phyloP scores from a whole-genome alignment of 805 yeast genomes.

The Teunomyces pallodes region DNA sequence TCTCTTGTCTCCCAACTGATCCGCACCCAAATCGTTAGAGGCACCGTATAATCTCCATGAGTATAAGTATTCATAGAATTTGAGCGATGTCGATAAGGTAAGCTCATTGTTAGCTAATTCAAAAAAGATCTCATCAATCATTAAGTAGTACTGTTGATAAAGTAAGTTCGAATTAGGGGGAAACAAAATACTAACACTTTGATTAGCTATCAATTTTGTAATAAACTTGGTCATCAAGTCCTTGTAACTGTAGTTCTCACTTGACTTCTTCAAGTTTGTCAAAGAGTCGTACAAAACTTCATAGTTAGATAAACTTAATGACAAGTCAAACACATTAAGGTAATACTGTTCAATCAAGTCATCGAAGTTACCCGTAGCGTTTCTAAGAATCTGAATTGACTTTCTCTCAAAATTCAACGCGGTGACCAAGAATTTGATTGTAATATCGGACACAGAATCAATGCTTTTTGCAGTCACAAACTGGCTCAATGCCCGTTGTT shows the following conservation, averaged over 20 bases:
- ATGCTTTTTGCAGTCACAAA: slow-evolving; percentile 5
- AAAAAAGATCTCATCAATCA: slow-evolving; percentile 33
- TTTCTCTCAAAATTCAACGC: slow-evolving; percentile 26
- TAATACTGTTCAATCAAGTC: slow-evolving; percentile 12
- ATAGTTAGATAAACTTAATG: slow-evolving; percentile 20
- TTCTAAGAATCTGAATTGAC: slow-evolving; percentile 22
- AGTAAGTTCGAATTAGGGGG: slow-evolving; percentile 15
- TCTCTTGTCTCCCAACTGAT: slow-evolving; percentile 33
- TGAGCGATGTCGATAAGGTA: slow-evolving; percentile 27
- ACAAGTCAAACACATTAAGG: slow-evolving; percentile 23
- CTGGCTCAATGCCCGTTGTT: slow-evolving; percentile 8
- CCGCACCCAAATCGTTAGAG: slow-evolving; percentile 9
- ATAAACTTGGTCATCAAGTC: slow-evolving; percentile 25
- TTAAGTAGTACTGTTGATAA: slow-evolving; percentile 22
- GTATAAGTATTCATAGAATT: slow-evolving; percentile 36
- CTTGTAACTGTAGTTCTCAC: slow-evolving; percentile 9
- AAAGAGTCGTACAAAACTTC: slow-evolving; percentile 19
- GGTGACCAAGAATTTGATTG: slow-evolving; percentile 14
- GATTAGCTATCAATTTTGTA: slow-evolving; percentile 21
- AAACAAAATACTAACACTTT: slow-evolving; percentile 23
- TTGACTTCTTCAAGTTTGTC: slow-evolving; percentile 9
- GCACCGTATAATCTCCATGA: slow-evolving; percentile 40
- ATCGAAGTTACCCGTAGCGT: background rate
- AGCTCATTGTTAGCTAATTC: slow-evolving; percentile 32
- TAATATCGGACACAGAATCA: slow-evolving; percentile 4